Base-by-base conservation (phyloP, 129 eudicot species). In the Lactuca sativa region DNA sequence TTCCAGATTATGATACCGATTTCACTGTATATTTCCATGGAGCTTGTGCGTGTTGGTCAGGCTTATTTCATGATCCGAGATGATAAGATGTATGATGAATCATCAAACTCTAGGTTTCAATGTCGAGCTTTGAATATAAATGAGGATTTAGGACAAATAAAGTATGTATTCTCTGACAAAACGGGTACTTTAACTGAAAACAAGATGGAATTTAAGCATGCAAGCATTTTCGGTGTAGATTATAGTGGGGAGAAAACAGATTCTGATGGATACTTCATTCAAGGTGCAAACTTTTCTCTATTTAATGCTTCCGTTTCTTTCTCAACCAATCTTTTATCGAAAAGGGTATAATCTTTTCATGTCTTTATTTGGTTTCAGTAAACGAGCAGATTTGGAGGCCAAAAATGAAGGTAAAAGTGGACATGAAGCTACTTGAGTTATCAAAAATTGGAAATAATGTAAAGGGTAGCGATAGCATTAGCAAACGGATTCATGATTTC, bases 1-100 rank as follows among this genome's bases (percentile, higher is more conserved):
- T 95, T 83, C 85, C 99, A 95, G 74, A 83, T 95, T 54, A 90
- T 95, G 97, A 95, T 95, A 56, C 99, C 99, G 7, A 95, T 95
- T 69, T 80, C 99, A 13, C 85, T 95, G 85, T 95, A 95, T 66
- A 95, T 95, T 78, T 90, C 99, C 21, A 87, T 95, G 99, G 99
- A 95, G 83, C 97, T 95, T 59, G 99, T 95, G 47, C 97, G 99
- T 65, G 79, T 95, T 66, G 99, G 99, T 38, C 99, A 95, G 84
- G 95, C 99, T 30, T 95, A 87, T 73, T 95, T 95, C 74, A 95
- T 95, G 99, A 95, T 90, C 64, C 74, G 77, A 25, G 99, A 95
- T 77, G 41, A 58, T 21, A 56, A 74, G 21, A 80, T 95, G 99
- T 86, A 62, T 78, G 97, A 95, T 73, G 79, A 75, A 56, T 18